Base-by-base conservation (phyloP, 768 basidiomycete genomes). In the Guyanaporus albipodus region DNA sequence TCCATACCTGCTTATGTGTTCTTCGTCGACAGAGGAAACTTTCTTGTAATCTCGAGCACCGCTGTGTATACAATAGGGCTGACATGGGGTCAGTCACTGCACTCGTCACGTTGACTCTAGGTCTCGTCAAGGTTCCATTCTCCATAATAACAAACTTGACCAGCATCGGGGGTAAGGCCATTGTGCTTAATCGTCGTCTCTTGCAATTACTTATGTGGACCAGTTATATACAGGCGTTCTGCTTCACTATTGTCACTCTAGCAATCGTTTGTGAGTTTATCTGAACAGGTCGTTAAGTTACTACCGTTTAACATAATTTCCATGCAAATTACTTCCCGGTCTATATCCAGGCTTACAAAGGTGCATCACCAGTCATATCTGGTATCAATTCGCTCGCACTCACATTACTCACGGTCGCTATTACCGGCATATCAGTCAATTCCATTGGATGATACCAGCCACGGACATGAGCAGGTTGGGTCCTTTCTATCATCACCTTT, bases 21-120 rank as follows among this genome's bases (percentile, higher is more conserved):
- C n/a, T 29, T 33, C 14, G 0, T 7, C 27, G 26, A 19, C 37
- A 73, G 75, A 14, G 76, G 76, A 15, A 76, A 74, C 42, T 27
- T 67, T 1, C 46, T 76, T 14, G 54, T 77, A n/a, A 66, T 76
- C 28, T 55, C 62, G 4, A 60, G 67, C 8, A 66, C 73, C 1
- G 57, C 59, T 10, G 49, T 64, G 5, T 53, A 48, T n/a, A 67
- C 72, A 28, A 60, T 78, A 34, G 75, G 59, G 0, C 57, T 80
- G 4, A 77, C 74, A 1, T 77, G 72, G 71, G 78, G 2, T 71
- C 70, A 0, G 58, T 53, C 14, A 50, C 52, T 2, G 67, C 77
- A 7, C 59, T 79, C 22, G 62, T 64, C 3, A 75, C 77, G 0
- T 60, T 79, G 1, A 51, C 71, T n/a, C 27, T 77, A 23, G 79